Percentiles rank a stretch among this genome's conserved stretches.
Conservation (phyloP, 2,329 filamentous ascomycete species). For the Claviceps digitariae region DNA sequence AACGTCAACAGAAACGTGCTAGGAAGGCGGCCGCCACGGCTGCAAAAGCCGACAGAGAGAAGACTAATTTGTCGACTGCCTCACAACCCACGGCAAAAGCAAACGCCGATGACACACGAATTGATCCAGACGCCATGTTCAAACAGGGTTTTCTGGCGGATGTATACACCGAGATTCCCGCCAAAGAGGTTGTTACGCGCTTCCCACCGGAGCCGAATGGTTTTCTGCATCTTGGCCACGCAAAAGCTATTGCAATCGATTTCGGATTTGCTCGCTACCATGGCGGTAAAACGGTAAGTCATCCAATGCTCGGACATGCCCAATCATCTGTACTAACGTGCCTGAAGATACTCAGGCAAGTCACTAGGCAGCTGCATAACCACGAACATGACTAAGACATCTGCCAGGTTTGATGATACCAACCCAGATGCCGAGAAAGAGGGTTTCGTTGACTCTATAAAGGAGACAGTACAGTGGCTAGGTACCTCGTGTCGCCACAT, state of each 20-base stretch:
- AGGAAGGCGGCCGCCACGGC: constrained; percentile 45
- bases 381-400: no score
- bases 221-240: constrained; percentile 83
- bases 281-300: no score
- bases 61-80: constrained; percentile 32
- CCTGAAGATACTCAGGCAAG: no score
- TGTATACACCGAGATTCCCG: constrained; percentile 44
- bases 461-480: constrained; percentile 71
- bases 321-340: no score
- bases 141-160: constrained; percentile 54
- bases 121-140: constrained; percentile 19
- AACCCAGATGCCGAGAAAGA: constrained; percentile 91
- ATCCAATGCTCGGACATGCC: no score
- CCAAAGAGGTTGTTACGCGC: constrained; percentile 50
- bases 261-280: constrained; percentile 79
- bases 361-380: no score
- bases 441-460: constrained; percentile 72
- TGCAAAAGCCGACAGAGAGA: constrained; percentile 73
- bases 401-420: constrained; percentile 69
- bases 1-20: constrained; percentile 28
- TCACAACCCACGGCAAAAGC: constrained; percentile 9
- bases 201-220: constrained; percentile 87
- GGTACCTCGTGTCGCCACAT: background rate
- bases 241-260: constrained; percentile 91
- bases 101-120: constrained; percentile 20